A percentile compares a stretch with the other conserved stretches of the same genome.
These are phyloP conservation scores for Nakazawaea populi DNA, from an alignment of 805 yeast genomes.

Conservation along the genomic window DNA sequence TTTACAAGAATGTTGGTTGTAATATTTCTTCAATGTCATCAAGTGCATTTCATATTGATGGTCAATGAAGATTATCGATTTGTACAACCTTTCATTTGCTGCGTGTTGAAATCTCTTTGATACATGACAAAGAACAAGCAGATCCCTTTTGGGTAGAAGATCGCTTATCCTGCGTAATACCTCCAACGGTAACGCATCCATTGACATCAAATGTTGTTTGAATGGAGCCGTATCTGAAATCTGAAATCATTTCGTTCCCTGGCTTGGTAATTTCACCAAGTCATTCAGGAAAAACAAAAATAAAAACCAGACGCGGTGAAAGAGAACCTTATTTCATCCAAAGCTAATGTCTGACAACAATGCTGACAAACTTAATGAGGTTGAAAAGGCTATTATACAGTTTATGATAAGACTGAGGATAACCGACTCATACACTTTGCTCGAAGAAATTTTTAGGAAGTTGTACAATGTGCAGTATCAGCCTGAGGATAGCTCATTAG, in stretches of 20 bases:
- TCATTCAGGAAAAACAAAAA: too few relatives aligned
- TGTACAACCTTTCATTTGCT: slow-evolving; percentile 3
- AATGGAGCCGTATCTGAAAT: not conserved
- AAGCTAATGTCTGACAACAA: not conserved
- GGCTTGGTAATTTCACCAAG: too few relatives aligned
- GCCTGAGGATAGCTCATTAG: not conserved
- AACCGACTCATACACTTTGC: not conserved
- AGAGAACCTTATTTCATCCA: not conserved
- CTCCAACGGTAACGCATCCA: slow-evolving; percentile 4
- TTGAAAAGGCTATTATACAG: slow-evolving; percentile 15
- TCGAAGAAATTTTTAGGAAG: slow-evolving; percentile 9
- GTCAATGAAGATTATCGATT: slow-evolving; percentile 7
- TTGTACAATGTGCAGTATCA: not conserved
- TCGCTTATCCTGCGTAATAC: slow-evolving; percentile 1
- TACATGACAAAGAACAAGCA: not conserved
- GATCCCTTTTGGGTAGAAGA: not conserved
- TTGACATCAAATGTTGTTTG: not conserved
- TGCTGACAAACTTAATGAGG: not conserved
- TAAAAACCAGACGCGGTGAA: too few relatives aligned
- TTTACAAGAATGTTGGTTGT: not conserved
- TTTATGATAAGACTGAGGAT: slow-evolving; percentile 13
- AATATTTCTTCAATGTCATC: slow-evolving; percentile 2
- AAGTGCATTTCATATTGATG: slow-evolving; percentile 5
- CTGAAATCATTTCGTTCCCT: not conserved
- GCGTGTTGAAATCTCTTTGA: slow-evolving; percentile 1